phyloP scores from a whole-genome alignment of 1,139 yeast species.

The Candida pseudoviswanathii region DNA sequence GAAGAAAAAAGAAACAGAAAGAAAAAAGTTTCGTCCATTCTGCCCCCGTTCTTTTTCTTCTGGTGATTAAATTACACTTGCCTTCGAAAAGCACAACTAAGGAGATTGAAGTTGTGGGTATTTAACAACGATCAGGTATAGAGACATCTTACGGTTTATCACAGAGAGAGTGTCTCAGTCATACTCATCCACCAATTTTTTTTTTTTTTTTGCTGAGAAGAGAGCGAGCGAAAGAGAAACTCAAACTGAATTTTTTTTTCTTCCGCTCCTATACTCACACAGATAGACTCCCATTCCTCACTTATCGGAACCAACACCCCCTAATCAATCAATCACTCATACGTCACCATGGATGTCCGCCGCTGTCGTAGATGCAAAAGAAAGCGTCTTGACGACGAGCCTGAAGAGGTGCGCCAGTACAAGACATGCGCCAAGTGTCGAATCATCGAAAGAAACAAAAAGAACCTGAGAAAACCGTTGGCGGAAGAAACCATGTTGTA shows the following conservation, averaged over 20 bases:
- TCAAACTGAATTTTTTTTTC: neutral
- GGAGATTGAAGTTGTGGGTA: too few species aligned
- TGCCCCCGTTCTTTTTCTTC: neutral
- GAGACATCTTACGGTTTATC: too few species aligned
- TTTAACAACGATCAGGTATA: too few species aligned
- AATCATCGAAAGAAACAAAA: constrained; percentile 53
- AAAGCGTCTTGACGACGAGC: constrained; percentile 59
- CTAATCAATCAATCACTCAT: neutral
- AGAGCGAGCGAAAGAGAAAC: neutral
- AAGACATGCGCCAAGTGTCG: constrained; percentile 64
- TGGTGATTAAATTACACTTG: neutral
- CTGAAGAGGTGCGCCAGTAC: constrained; percentile 59
- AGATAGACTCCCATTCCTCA: neutral
- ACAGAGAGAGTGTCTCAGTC: neutral
- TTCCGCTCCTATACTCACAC: neutral
- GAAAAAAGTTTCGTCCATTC: neutral
- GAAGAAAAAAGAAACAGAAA: neutral
- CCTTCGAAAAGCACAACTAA: neutral
- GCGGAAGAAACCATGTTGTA: constrained; percentile 53
- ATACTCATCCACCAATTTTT: too few species aligned
- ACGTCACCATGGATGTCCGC: constrained; percentile 27
- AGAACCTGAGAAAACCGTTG: constrained; percentile 47
- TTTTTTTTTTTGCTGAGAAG: neutral
- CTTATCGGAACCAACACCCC: too few species aligned
- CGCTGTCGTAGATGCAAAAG: constrained; percentile 63